phyloP scores from a whole-genome alignment of 2,329 filamentous ascomycete species.

The Claviceps digitariae region DNA sequence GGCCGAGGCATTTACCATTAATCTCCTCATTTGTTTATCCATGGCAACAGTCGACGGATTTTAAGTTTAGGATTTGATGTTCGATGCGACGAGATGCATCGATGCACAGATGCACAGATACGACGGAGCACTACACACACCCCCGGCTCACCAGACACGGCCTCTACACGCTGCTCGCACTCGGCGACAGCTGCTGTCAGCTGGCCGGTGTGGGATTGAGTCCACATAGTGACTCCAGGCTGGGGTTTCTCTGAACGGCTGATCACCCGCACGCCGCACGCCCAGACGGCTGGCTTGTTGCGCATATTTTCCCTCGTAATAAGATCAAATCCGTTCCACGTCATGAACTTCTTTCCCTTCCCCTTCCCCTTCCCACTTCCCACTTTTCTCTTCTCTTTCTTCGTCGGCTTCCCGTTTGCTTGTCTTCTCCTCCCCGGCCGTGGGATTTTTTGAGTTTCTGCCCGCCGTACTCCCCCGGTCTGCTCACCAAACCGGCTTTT shows the following conservation, averaged over 20 bases:
- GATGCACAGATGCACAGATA: no score
- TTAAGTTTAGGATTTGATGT: not conserved
- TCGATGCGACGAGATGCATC: not conserved
- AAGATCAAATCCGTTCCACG: not conserved
- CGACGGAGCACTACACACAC: not conserved
- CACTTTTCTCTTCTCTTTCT: not conserved
- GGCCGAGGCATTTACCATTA: not conserved
- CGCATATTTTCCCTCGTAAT: not conserved
- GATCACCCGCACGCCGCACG: not conserved
- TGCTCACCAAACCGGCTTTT: not conserved
- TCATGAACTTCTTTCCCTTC: no score
- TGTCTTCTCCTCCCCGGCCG: not conserved
- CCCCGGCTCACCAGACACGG: no score
- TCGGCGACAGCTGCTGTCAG: not conserved
- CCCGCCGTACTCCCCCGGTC: not conserved
- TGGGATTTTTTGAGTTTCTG: not conserved
- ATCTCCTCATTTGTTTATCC: not conserved
- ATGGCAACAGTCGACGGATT: not conserved
- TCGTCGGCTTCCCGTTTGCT: not conserved
- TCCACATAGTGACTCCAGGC: no score
- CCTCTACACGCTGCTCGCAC: not conserved
- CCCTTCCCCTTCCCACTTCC: not conserved
- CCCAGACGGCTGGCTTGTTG: not conserved
- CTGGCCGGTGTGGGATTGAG: not conserved
- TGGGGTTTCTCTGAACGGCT: not conserved